Evolutionary conservation across 164 flowering plant species (phyloP).

Genomic region (Umbellularia californica): DNA sequence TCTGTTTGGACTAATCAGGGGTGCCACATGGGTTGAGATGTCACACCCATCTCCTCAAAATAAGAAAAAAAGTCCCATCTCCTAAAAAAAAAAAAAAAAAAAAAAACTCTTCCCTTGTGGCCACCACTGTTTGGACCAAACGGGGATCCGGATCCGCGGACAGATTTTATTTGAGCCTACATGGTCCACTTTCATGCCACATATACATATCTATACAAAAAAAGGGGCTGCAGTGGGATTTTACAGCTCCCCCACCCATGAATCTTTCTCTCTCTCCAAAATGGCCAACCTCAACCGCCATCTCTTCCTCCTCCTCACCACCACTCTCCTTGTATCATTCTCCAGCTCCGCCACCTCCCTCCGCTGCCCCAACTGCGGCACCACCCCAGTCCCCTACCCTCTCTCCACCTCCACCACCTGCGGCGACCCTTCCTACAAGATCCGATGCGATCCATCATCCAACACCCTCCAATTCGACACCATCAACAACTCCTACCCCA

Average conservation of each 20-base stretch:
- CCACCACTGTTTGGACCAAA: too few relatives aligned
- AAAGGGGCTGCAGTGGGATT: too few relatives aligned
- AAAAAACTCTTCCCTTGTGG: too few relatives aligned
- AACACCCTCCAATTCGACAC: slow-evolving; percentile 29
- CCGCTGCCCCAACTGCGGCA: slow-evolving; percentile 32
- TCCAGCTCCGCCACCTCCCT: not conserved
- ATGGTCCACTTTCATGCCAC: too few relatives aligned
- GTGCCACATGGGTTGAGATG: too few relatives aligned
- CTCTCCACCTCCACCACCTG: slow-evolving; percentile 38
- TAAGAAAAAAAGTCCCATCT: too few relatives aligned
- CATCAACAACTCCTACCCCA: slow-evolving; percentile 26
- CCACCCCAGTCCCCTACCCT: slow-evolving; percentile 39
- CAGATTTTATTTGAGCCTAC: too few relatives aligned
- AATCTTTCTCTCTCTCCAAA: not conserved
- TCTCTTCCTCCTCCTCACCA: not conserved
- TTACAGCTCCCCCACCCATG: not conserved
- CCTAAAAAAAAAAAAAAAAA: too few relatives aligned
- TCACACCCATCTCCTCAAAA: too few relatives aligned
- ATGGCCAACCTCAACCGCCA: not conserved
- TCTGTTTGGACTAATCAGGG: too few relatives aligned
- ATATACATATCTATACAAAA: too few relatives aligned
- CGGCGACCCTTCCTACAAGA: slow-evolving; percentile 39
- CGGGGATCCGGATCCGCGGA: too few relatives aligned
- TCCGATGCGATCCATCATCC: slow-evolving; percentile 21
- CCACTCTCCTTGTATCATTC: not conserved